Evolutionary conservation across 2,329 filamentous ascomycete genomes (phyloP), one percentile per base, ranked within the genome.

Genomic region (Diplodia seriata): DNA sequence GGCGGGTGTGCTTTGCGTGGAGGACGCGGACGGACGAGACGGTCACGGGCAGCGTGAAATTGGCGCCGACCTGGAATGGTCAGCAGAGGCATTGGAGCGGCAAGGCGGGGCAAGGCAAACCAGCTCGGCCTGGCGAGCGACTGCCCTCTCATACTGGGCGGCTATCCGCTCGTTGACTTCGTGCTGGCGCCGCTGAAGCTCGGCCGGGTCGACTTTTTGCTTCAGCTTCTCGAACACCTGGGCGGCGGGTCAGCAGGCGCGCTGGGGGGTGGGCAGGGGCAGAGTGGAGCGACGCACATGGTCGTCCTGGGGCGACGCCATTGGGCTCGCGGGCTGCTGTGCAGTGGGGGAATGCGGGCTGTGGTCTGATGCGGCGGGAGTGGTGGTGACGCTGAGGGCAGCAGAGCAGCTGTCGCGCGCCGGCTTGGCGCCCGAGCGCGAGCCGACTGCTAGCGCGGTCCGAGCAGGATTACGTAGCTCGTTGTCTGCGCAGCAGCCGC

Each of bases 21-120:
- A 96, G 87, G 69, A 99, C 85, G 73, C 91, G 89, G 76, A 99
- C 87, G 54, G 92, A 91, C 73, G 92, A 92, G 77, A 99, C 90
- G 15, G 93, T 92, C 74, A 95, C 92, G 50, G 95, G 94, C 68
- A 95, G 87, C 53, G 92, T 92, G 72, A 91, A 90, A 78, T 98
- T 97, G 80, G 91, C 87, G 72, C 89, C 86, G 75, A 66, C 65
- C 26, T 31, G 49, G 66, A 57, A 18, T 54, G 54, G 51, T 63
- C 38, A 50, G 33, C 54, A 65, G 68, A 59, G 69, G n/a, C 61
- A 66, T 40, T 31, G 33, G 29, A 57, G n/a, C 64, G 64, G 33
- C 59, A 33, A 56, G 49, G 43, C 3, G n/a, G 23, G 29, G n/a
- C 14, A 3, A 26, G 26, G 61, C 83, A 69, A 81, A 91, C 90